Evolutionary conservation across 1,284 basidiomycete species (phyloP), one percentile per base, ranked within the genome.

Genomic region (Naganishia sp.): DNA sequence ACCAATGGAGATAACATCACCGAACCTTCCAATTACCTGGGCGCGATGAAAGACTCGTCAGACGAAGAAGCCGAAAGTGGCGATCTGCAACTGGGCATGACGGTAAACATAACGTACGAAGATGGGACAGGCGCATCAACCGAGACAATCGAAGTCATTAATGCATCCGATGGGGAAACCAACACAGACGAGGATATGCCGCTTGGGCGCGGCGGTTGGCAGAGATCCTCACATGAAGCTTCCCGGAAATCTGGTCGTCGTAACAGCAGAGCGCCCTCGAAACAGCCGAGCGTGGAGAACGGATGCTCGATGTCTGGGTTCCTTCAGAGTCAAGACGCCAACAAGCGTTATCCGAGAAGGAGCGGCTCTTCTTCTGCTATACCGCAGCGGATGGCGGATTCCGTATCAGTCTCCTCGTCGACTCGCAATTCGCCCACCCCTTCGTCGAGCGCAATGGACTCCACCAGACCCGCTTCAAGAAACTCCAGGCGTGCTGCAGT

Each of bases 351-450:
- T 13, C 39, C 23, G 6, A 42, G 48, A 39, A 39, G 48, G 9
- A 42, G 42, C 7, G 42, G 39, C 15, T 59, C 56, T 33, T 11
- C 21, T 7, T 60, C 57, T 36, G 46, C 57, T 21, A 15, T 61
- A 21, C 59, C 59, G 13, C 48, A 50, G n/a, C 59, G 59, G 7
- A 61, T 61, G 59, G 46, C 48, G 46, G 48, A 52, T 21, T 61
- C 59, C 6, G 15, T 42, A n/a, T 61, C 59, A 13, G 33, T 42
- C 36, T 42, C 59, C 5, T 52, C 48, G 1, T 61, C 59, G 15
- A 39, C 59, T 16, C 36, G 59, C 25, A 33, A 21, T 13, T 61
- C 59, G 0, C 59, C 59, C 5, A 50, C 48, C 7, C 39, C 48
- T 6, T 61, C 59, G 2, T 49, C 39, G 4, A 39, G 21, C 11